Percentiles rank a stretch among this genome's conserved stretches.
phyloP scores from a whole-genome alignment of 2,329 filamentous ascomycete species.

The Podosphaera aphanis region DNA sequence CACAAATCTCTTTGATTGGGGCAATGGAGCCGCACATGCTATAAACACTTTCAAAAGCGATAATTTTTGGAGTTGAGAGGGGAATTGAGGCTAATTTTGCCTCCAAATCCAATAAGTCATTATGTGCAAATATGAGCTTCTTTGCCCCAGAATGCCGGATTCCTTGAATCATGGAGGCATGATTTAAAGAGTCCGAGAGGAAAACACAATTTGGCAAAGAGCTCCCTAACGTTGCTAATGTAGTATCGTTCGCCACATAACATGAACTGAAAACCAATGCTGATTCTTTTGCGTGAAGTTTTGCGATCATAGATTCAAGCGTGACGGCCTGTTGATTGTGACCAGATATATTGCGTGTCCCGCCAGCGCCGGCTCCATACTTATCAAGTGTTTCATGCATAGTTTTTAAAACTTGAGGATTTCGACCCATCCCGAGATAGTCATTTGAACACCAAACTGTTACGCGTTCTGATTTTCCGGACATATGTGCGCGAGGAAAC shows the following conservation, averaged over 20 bases:
- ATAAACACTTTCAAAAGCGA: constrained; percentile 96
- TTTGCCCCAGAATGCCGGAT: constrained; percentile 92
- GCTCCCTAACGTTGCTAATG: constrained; percentile 84
- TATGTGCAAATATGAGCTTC: constrained; percentile 98
- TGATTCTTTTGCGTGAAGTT: constrained; percentile 74
- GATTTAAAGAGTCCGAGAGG: constrained; percentile 89
- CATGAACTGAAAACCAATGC: constrained; percentile 92
- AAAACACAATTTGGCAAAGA: constrained; percentile 94
- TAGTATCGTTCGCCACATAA: constrained; percentile 96
- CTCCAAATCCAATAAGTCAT: constrained; percentile 82
- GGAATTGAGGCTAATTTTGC: constrained; percentile 76
- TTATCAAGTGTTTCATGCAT: constrained; percentile 93
- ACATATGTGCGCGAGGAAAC: constrained; percentile 85
- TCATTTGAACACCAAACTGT: constrained; percentile 99
- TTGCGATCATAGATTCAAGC: constrained; percentile 61
- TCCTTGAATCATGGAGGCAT: constrained; percentile 97
- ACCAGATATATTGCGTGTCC: constrained; percentile 91
- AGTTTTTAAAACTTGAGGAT: constrained; percentile 58
- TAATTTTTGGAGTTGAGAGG: constrained; percentile 75
- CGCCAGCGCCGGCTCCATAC: constrained; percentile 86
- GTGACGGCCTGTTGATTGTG: constrained; percentile 87
- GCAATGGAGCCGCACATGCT: constrained; percentile 98
- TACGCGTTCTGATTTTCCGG: constrained; percentile 58
- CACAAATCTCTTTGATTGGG: constrained; percentile 86
- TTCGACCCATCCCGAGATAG: constrained; percentile 93